These are phyloP conservation scores for Cordyceps tenuipes DNA, from an alignment of 2,329 filamentous ascomycete species.

Conservation along the genomic window DNA sequence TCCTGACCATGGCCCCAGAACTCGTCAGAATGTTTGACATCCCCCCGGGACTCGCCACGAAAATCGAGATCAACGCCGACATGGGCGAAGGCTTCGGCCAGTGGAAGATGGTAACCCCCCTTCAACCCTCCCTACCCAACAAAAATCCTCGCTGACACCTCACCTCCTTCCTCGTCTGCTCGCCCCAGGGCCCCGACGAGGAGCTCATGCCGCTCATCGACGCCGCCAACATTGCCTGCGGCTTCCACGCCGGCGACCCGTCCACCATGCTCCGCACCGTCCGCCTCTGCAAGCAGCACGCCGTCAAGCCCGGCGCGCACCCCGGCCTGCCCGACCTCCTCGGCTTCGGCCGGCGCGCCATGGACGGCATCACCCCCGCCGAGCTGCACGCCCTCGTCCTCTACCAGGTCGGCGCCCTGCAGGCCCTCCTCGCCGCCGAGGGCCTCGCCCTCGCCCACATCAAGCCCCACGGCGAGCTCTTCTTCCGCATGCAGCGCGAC, in stretches of 20 bases:
- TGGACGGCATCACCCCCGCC: slow-evolving; percentile 47
- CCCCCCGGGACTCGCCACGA: slow-evolving; percentile 3
- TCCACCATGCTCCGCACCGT: slow-evolving; percentile 57
- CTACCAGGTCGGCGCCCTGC: slow-evolving; percentile 57
- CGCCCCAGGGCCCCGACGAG: slow-evolving; percentile 45
- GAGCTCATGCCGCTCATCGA: slow-evolving; percentile 54
- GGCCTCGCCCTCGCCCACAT: slow-evolving; percentile 50
- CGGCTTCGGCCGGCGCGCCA: slow-evolving; percentile 56
- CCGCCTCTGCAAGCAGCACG: slow-evolving; percentile 46
- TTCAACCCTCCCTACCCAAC: too few species aligned
- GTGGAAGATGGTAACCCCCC: slow-evolving; percentile 25
- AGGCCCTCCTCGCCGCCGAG: slow-evolving; percentile 50
- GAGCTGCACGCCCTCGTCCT: slow-evolving; percentile 49
- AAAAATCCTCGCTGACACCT: too few species aligned
- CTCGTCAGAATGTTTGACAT: slow-evolving; percentile 22
- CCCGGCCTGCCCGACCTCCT: slow-evolving; percentile 57
- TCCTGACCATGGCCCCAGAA: background rate
- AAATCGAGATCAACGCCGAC: slow-evolving; percentile 38
- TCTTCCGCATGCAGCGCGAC: slow-evolving; percentile 29
- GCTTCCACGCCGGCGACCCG: slow-evolving; percentile 52
- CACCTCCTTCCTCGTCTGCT: too few species aligned
- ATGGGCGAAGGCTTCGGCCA: slow-evolving; percentile 44
- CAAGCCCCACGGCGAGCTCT: slow-evolving; percentile 54
- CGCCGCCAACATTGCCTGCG: slow-evolving; percentile 55
- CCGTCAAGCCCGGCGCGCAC: slow-evolving; percentile 52